These are phyloP conservation scores for Canariomyces notabilis DNA, from an alignment of 2,329 filamentous ascomycete genomes.

Conservation along the genomic window DNA sequence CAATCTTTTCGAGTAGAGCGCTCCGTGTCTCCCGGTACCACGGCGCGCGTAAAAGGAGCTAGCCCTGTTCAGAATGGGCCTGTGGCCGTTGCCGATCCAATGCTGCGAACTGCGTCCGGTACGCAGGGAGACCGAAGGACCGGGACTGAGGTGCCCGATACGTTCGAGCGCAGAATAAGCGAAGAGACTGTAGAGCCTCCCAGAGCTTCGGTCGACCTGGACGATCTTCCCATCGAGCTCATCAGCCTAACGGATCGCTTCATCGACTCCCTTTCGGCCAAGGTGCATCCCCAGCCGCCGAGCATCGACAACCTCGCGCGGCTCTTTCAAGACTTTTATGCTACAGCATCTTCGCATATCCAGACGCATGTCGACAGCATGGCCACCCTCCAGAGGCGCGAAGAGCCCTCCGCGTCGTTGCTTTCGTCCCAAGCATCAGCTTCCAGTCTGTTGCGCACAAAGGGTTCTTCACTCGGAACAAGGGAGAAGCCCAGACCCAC, in stretches of 20 bases:
- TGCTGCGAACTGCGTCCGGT: slow-evolving; percentile 18
- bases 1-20: slow-evolving; percentile 26
- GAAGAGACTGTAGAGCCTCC: slow-evolving; percentile 45
- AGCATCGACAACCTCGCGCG: slow-evolving; percentile 75
- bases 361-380: slow-evolving; percentile 80
- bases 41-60: slow-evolving; percentile 37
- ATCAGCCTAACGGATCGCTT: slow-evolving; percentile 89
- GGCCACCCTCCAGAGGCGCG: slow-evolving; percentile 67
- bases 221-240: slow-evolving; percentile 91
- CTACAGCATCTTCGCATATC: slow-evolving; percentile 73
- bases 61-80: slow-evolving; percentile 42
- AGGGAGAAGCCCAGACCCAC: slow-evolving; percentile 45
- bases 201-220: slow-evolving; percentile 63
- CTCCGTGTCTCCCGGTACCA: slow-evolving; percentile 16
- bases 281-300: slow-evolving; percentile 77
- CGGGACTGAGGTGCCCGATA: slow-evolving; percentile 25
- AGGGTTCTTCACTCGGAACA: slow-evolving; percentile 49
- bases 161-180: slow-evolving; percentile 43
- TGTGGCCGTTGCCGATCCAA: slow-evolving; percentile 18
- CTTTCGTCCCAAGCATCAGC: slow-evolving; percentile 52
- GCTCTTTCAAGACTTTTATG: slow-evolving; percentile 95
- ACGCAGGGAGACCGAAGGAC: slow-evolving; percentile 7
- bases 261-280: slow-evolving; percentile 81
- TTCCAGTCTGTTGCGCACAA: slow-evolving; percentile 51
- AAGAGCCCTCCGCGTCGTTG: slow-evolving; percentile 51